These are phyloP conservation scores for Silene coronaria DNA, from an alignment of 179 eudicot genomes.

Conservation along the genomic window DNA sequence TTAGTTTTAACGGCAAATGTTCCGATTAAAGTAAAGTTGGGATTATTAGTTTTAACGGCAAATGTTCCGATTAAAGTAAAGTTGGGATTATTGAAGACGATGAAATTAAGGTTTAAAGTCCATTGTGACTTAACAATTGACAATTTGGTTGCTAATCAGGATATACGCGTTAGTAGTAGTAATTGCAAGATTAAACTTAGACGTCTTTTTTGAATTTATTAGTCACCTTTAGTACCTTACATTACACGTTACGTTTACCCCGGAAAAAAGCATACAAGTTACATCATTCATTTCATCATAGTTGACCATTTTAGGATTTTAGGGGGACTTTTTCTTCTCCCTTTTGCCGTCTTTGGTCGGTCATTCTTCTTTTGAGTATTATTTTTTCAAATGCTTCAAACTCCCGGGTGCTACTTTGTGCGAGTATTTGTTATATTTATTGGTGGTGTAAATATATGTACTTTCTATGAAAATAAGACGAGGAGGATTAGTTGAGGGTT, in stretches of 20 bases:
- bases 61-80: slow-evolving; percentile 62
- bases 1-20: slow-evolving; percentile 48
- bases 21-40: slow-evolving; percentile 63
- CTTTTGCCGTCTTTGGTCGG: neutral
- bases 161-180: slow-evolving; percentile 49
- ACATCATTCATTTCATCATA: neutral
- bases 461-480: neutral
- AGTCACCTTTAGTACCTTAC: neutral
- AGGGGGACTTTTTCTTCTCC: neutral
- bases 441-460: no score
- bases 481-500: neutral
- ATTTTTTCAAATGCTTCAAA: neutral
- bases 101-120: slow-evolving; percentile 63
- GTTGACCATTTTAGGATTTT: neutral
- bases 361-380: neutral
- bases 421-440: neutral
- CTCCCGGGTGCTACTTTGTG: no score
- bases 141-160: slow-evolving; percentile 36
- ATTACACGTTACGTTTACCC: neutral
- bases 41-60: no score
- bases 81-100: slow-evolving; percentile 62
- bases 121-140: slow-evolving; percentile 59
- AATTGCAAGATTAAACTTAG: slow-evolving; percentile 48
- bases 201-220: slow-evolving; percentile 29
- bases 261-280: neutral